phyloP scores from a whole-genome alignment of 2,329 filamentous ascomycete species.

The Penicillium vulpinum region DNA sequence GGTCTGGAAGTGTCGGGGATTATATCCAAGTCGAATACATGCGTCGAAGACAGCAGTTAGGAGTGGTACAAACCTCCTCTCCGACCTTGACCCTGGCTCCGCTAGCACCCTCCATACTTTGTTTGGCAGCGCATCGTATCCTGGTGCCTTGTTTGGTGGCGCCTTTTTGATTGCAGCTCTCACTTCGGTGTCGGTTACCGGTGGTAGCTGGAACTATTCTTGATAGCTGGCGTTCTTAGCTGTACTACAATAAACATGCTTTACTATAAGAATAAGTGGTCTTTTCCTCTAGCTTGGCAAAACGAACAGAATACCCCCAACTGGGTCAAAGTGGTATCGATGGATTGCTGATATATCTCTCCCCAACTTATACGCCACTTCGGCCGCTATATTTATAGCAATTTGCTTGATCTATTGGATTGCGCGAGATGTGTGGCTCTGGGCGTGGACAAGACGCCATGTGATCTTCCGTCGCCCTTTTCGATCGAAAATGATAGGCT shows the following conservation, averaged over 20 bases:
- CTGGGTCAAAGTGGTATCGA: not conserved
- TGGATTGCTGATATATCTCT: not conserved
- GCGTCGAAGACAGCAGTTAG: not conserved
- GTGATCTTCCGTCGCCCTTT: not conserved
- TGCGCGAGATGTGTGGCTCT: not conserved
- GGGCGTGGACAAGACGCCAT: not conserved
- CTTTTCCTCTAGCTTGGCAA: no score
- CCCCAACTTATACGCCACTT: not conserved
- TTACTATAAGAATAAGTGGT: no score
- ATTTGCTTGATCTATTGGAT: not conserved
- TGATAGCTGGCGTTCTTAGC: no score
- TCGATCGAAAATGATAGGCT: not conserved
- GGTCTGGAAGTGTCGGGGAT: constrained; percentile 1
- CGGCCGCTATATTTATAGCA: not conserved
- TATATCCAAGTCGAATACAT: not conserved
- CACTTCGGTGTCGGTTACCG: not conserved
- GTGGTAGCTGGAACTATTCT: not conserved
- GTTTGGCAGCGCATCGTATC: constrained; percentile 11
- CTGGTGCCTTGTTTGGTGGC: constrained; percentile 10
- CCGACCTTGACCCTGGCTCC: not conserved
- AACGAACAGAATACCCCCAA: not conserved
- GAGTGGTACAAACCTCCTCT: not conserved
- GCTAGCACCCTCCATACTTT: not conserved
- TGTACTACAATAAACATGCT: no score
- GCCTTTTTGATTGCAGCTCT: not conserved